phyloP scores from a whole-genome alignment of 495 filamentous ascomycete genomes.

The Penicillium alfredii region DNA sequence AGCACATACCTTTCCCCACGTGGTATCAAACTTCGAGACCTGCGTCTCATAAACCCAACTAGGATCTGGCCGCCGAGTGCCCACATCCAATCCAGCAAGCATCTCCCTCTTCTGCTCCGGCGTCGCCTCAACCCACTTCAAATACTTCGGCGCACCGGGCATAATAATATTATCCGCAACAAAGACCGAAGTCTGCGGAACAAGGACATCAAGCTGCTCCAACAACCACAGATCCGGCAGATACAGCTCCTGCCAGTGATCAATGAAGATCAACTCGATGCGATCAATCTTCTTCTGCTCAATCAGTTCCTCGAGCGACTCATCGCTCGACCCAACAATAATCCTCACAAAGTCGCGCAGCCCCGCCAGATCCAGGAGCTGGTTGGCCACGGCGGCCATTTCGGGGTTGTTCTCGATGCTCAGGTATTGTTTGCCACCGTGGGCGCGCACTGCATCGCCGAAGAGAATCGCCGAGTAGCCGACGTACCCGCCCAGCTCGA shows the following conservation, averaged over 20 bases:
- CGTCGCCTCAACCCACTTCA: conserved; percentile 18
- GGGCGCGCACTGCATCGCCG: conserved; percentile 45
- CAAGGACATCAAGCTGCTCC: conserved; percentile 54
- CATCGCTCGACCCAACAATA: conserved; percentile 16
- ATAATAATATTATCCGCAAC: conserved; percentile 63
- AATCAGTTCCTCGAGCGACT: conserved; percentile 21
- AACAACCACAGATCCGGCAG: conserved; percentile 58
- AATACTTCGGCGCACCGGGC: conserved; percentile 60
- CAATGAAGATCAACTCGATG: conserved; percentile 60
- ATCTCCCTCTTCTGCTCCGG: conserved; percentile 5
- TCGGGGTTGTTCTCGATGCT: conserved; percentile 58
- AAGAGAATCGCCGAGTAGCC: conserved; percentile 69
- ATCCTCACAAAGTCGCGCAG: conserved; percentile 47
- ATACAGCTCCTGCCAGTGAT: conserved; percentile 62
- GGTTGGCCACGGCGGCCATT: conserved; percentile 53
- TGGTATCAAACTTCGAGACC: conserved; percentile 12
- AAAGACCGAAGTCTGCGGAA: conserved; percentile 44
- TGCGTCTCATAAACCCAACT: conserved; percentile 15
- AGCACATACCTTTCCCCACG: conserved; percentile 15
- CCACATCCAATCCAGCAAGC: conserved; percentile 1
- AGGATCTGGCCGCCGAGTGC: conserved; percentile 10
- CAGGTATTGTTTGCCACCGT: conserved; percentile 49
- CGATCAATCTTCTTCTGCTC: conserved; percentile 28
- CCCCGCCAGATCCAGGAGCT: conserved; percentile 59
- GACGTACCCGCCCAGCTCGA: conserved; percentile 71